Evolutionary conservation across 2,329 filamentous ascomycete genomes (phyloP), one percentile per base, ranked within the genome.

Genomic region (Aspergillus versicolor): DNA sequence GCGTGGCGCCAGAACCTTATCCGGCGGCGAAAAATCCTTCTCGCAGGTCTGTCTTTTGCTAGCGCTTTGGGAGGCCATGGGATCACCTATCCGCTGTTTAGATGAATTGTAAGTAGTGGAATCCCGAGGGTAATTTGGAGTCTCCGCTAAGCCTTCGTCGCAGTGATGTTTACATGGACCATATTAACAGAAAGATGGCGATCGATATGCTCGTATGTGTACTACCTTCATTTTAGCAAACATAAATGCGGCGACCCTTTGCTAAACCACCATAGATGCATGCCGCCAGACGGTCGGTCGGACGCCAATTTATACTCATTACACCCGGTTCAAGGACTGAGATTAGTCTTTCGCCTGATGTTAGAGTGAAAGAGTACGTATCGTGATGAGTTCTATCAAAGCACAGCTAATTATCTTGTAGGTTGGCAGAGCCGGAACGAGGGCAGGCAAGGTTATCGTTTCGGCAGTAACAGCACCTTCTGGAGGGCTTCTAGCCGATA

Each of bases 51-150:
- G 94, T 75, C 83, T 99, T 65, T 79, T 99, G 54, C 82, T 99
- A 32, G 86, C 92, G 2, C 88, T 99, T 17, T 99, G 94, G 94
- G 94, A 99, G 71, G 93, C 94, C 30, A 99, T 99, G 88, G 93
- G 94, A 11, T 95, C 92, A 17, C 93, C 92, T 0, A 88, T 99
- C 59, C 86, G 94, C 54, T 99, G 94, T 69, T 81, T 99, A 53
- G 94, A 99, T 75, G 94, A 99, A 75, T 99, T 97, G 81, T 83
- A 72, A 63, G 79, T 75, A 24, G 24, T 24, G 17, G 1, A 21
- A 9, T 30, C n/a, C 30, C 40, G 21, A 27, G 32, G 22, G 13
- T 8, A 22, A 52, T 21, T 6, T 19, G 11, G 43, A 19, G 34
- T 17, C 9, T 9, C 22, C 17, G 19, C 55, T 57, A 46, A 57